These are phyloP conservation scores for Phyllachora maydis DNA, from an alignment of 2,329 filamentous ascomycete species.

Conservation along the genomic window DNA sequence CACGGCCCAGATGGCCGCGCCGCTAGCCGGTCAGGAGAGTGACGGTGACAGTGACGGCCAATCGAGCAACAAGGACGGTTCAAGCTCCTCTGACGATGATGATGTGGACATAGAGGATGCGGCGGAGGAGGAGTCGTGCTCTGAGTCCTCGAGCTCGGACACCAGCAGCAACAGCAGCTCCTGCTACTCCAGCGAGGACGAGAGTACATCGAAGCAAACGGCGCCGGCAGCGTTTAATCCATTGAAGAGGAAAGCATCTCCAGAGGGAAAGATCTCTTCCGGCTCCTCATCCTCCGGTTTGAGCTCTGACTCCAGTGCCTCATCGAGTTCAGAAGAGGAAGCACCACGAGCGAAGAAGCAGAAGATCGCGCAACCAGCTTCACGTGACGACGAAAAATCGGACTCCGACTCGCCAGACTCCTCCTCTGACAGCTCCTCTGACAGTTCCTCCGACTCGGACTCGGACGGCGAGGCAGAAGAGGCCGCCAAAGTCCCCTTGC, in stretches of 20 bases:
- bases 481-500: constrained; percentile 9
- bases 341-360: constrained; percentile 29
- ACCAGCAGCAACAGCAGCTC: constrained; percentile 11
- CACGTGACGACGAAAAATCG: too few species aligned
- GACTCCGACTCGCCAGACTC: constrained; percentile 15
- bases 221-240: constrained; percentile 14
- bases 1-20: too few species aligned
- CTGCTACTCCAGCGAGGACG: constrained; percentile 10
- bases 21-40: constrained; percentile 10
- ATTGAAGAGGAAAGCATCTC: constrained; percentile 36
- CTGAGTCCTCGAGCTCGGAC: constrained; percentile 10
- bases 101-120: constrained; percentile 27
- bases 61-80: constrained; percentile 11
- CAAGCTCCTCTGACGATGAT: constrained; percentile 9
- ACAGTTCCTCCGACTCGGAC: constrained; percentile 6
- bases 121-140: constrained; percentile 8
- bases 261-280: constrained; percentile 15
- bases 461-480: constrained; percentile 7
- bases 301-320: constrained; percentile 17
- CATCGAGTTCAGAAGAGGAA: constrained; percentile 23
- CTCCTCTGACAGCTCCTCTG: constrained; percentile 5
- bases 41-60: constrained; percentile 9
- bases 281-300: constrained; percentile 12
- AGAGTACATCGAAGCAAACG: constrained; percentile 7
- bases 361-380: constrained; percentile 11